phyloP scores from a whole-genome alignment of 1,284 basidiomycete genomes.

The Peniophora sp. region DNA sequence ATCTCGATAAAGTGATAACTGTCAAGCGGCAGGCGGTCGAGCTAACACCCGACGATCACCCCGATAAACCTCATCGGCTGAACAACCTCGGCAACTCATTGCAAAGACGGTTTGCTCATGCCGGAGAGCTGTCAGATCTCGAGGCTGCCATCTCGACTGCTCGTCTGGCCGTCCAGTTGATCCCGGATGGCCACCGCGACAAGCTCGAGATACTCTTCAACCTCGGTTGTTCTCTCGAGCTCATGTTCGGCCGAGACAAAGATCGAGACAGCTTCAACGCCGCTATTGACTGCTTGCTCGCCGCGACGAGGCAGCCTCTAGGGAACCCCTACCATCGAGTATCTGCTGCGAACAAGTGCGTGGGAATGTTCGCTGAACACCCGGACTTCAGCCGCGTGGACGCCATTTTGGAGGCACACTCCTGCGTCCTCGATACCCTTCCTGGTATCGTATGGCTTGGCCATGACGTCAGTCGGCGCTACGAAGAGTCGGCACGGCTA shows the following conservation, averaged over 20 bases:
- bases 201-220: not conserved
- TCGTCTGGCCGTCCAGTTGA: not conserved
- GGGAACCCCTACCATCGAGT: no score
- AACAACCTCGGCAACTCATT: not conserved
- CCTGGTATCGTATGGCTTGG: not conserved
- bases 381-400: not conserved
- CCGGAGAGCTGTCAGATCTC: not conserved
- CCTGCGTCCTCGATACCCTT: not conserved
- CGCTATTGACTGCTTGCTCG: conserved; percentile 6
- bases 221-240: not conserved
- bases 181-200: not conserved
- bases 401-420: not conserved
- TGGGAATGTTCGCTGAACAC: not conserved
- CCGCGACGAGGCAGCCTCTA: no score
- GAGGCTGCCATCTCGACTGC: not conserved
- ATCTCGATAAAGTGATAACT: not conserved
- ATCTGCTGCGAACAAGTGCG: not conserved
- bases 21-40: not conserved
- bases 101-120: not conserved
- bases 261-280: conserved; percentile 16
- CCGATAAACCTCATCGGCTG: not conserved
- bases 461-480: not conserved
- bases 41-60: not conserved
- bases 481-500: not conserved
- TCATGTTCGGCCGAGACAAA: conserved; percentile 4